Evolutionary conservation across 1,284 basidiomycete species (phyloP), one percentile per base, ranked within the genome.

Genomic region (Malassezia obtusa): DNA sequence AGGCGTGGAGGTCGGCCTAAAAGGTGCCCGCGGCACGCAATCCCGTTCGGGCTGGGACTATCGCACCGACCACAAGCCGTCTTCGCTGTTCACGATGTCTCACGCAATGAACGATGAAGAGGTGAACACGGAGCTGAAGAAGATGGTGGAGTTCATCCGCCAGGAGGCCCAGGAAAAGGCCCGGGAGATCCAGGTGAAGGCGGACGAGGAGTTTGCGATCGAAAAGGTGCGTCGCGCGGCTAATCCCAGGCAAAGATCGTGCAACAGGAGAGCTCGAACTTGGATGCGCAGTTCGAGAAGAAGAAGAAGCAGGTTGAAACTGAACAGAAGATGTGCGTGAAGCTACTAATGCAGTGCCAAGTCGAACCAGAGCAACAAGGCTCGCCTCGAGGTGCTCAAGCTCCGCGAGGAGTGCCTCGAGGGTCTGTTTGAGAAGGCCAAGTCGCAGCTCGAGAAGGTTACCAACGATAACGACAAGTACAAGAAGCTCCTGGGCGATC

Each of bases 101-200:
- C 75, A 78, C 46, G 83, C 89, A 21, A 79, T 95, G 62, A 92
- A 91, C 74, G 92, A 96, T 73, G 89, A 92, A 70, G 91, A 96
- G 78, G 91, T 96, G 33, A 80, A 90, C 73, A 86, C 79, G 68
- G 91, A 96, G 81, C 89, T 95, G 88, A 94, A 90, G 80, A 96
- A 96, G 84, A 95, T 96, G 91, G 66, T 71, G 37, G 64, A 68
- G 30, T 73, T 73, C 57, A 73, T 73, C 59, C 71, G 71, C 52
- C 71, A 73, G 56, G 71, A 73, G 54, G 71, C 71, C 14, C 62
- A 68, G 25, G 71, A 73, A 43, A 73, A 73, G 60, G 71, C 71
- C 10, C 55, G 68, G 14, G 71, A 73, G 58, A 73, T 73, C 45
- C 71, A 73, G 59, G 68, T 73, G 57, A 71, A 71, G 57, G 71